Percentiles rank a stretch among this genome's conserved stretches.
Conservation (phyloP, 1,284 basidiomycete genomes). For the Naganishia sp. region DNA sequence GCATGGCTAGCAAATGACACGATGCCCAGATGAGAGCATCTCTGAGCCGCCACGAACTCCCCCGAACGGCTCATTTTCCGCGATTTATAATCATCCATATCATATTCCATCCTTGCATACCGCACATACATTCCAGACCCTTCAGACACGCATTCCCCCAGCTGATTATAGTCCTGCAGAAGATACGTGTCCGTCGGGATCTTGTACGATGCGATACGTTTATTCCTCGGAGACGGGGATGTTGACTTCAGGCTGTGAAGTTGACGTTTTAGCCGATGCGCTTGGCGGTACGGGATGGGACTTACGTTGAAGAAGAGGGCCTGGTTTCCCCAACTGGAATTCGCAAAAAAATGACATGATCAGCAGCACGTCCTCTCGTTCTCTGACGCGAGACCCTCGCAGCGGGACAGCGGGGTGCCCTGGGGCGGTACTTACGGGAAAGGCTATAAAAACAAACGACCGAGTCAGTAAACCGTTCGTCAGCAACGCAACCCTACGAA, state of each 20-base stretch:
- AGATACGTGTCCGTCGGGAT: neutral
- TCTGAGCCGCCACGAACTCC: too few relatives aligned
- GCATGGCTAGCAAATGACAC: too few relatives aligned
- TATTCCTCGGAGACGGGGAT: slow-evolving; percentile 26
- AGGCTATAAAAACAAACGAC: slow-evolving; percentile 12
- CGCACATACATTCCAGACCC: too few relatives aligned
- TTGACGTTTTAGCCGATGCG: too few relatives aligned
- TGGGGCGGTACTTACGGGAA: slow-evolving; percentile 27
- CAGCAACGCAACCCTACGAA: neutral
- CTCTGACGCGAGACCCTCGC: too few relatives aligned
- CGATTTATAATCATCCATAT: neutral
- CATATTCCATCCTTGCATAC: neutral
- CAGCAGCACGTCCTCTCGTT: neutral
- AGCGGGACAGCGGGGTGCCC: too few relatives aligned
- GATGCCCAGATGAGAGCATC: too few relatives aligned
- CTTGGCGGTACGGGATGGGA: too few relatives aligned
- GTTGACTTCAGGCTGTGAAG: slow-evolving; percentile 30
- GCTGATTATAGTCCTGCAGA: neutral
- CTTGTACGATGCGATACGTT: slow-evolving; percentile 1
- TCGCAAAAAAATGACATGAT: neutral
- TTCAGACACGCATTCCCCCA: neutral
- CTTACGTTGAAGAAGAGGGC: slow-evolving; percentile 35
- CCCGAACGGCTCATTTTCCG: neutral
- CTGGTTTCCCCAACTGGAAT: slow-evolving; percentile 26
- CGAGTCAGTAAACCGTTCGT: neutral